Base-by-base conservation (phyloP, 441 rosid genomes). In the Daphne laureola region DNA sequence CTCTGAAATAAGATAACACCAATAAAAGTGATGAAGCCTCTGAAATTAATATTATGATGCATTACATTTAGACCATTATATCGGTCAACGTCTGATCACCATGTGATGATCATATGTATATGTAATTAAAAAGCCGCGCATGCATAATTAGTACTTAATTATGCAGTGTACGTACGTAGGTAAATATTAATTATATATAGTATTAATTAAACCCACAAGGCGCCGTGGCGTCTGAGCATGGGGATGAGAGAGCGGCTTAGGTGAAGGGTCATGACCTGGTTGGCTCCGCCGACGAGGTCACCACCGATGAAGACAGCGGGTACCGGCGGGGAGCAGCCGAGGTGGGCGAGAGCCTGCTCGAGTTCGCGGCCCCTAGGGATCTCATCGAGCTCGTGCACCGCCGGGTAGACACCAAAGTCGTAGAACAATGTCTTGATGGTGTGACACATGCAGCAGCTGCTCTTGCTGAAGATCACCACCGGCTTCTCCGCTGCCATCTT, bases 391-490 rank as follows among this genome's bases (percentile, higher is more conserved):
- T 89, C 90, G 16, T 83, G 67, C 48, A 86, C 75, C 0, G 80
- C 64, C 0, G 90, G 87, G 58, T 81, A 76, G 12, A 77, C 95
- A 12, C 92, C 96, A 15, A 86, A 71, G 31, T 80, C 95, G 42
- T 56, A 6, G 43, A 90, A 62, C 49, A 90, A 77, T 3, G 81
- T 72, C 70, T 76, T 79, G 77, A 90, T 76, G 46, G 87, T 66
- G 65, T 86, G 87, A 62, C 82, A 79, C 90, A 88, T 85, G 74
- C 75, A 67, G 52, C 91, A 88, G 0, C 84, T 60, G 53, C 82
- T 86, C 78, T 65, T 73, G 71, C 93, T 86, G 72, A 90, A 86
- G 62, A 90, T 81, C 78, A 90, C 97, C 42, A 90, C 83, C 8
- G 95, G 73, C 69, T 75, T 84, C 66, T 82, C 79, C 0, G 82